phyloP scores from a whole-genome alignment of 1,139 yeast genomes.

The Magnusiomyces starmeri region DNA sequence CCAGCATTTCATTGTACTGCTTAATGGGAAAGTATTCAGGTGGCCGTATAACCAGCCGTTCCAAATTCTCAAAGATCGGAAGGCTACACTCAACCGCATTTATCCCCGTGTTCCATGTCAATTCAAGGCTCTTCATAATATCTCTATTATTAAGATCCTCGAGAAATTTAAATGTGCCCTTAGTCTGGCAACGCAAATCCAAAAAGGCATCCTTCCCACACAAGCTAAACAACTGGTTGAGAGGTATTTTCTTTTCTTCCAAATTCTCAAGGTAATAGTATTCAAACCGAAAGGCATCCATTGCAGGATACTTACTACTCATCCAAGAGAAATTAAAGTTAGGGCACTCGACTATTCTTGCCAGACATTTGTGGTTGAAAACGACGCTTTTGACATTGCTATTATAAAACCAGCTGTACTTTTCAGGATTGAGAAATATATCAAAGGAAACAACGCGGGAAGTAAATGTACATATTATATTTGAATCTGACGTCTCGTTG shows the following conservation, averaged over 20 bases:
- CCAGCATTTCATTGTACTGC: background rate
- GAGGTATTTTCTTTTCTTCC: background rate
- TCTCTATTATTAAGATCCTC: background rate
- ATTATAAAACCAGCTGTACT: constrained; percentile 1
- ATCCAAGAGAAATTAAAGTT: constrained; percentile 1
- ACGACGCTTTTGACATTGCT: background rate
- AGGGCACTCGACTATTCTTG: too few species aligned
- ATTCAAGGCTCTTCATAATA: background rate
- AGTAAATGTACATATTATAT: background rate
- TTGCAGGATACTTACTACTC: background rate
- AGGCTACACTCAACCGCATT: background rate
- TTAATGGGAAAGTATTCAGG: background rate
- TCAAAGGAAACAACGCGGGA: background rate
- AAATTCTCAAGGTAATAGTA: background rate
- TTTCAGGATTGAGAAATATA: constrained; percentile 1
- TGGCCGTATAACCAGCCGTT: background rate
- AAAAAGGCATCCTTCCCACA: background rate
- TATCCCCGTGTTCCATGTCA: background rate
- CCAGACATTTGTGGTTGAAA: background rate
- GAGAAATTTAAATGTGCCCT: background rate
- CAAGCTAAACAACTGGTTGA: background rate
- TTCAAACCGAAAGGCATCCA: background rate
- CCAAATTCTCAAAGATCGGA: background rate
- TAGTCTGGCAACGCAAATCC: background rate
- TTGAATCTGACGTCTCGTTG: background rate